Evolutionary conservation across 2,329 filamentous ascomycete genomes (phyloP), one percentile per base, ranked within the genome.

Genomic region (Sarocladium brachiariae): DNA sequence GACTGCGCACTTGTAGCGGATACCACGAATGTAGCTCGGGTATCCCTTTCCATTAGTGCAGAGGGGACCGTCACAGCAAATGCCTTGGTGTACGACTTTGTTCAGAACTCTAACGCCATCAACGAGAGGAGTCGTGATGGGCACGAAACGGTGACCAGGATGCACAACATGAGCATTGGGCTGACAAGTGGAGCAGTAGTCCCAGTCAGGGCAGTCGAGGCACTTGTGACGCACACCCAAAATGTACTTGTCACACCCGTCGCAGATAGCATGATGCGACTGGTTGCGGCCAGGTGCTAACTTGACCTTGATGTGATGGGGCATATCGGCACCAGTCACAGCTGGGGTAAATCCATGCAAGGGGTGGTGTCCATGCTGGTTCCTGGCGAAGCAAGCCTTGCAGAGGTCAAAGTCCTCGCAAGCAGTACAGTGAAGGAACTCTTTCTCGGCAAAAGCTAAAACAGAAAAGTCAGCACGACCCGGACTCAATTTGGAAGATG

Each of bases 341-440:
- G 83, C 87, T 51, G 88, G 75, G 31, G 74, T 70, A 65, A 99
- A 97, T 46, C 75, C 77, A 63, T 99, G 93, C 60, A 79, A 86
- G 51, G 93, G 93, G 64, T 97, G 87, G 62, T 99, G 93, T 31
- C 93, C 92, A 64, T 97, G 92, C 58, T 81, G 79, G 63, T 87
- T 81, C 55, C 75, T 77, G 49, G 80, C 68, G 59, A 95, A 89
- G 74, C 93, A 99, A 35, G 72, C 65, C 60, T 91, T 78, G 78
- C 93, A 99, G 33, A 99, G 79, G 63, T 99, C 93, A 65, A 85
- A 97, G 69, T 99, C 93, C 14, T 88, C 85, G 66, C 93, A 99
- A 18, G 77, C 70, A 7, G 73, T 77, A 76, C 93, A 99, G 61
- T 91, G 90, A 49, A 97, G 80, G 61, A 97, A 95, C 55, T 89